These are phyloP conservation scores for Fusarium devonianum DNA, from an alignment of 2,329 filamentous ascomycete genomes.

Conservation along the genomic window DNA sequence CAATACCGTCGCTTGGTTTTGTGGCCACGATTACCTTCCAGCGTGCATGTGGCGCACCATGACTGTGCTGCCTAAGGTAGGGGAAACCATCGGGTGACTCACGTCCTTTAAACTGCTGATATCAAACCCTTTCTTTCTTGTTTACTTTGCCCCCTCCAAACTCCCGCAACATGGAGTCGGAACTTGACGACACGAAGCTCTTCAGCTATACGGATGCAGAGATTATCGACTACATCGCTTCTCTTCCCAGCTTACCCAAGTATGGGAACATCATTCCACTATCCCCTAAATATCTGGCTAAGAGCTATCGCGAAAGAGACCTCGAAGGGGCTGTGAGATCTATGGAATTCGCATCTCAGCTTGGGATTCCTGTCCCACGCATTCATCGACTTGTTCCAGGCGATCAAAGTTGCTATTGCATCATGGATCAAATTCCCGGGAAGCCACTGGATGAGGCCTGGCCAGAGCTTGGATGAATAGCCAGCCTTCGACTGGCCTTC, in stretches of 20 bases:
- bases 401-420: slow-evolving; percentile 8
- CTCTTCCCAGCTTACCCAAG: slow-evolving; percentile 12
- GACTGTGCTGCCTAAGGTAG: no score
- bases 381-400: slow-evolving; percentile 6
- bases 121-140: no score
- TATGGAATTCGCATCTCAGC: slow-evolving; percentile 12
- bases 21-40: no score
- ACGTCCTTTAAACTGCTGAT: no score
- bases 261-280: slow-evolving; percentile 16
- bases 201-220: slow-evolving; percentile 9
- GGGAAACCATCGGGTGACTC: no score
- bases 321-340: slow-evolving; percentile 11
- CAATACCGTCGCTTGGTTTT: no score
- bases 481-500: slow-evolving; percentile 20
- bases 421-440: slow-evolving; percentile 18
- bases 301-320: slow-evolving; percentile 12
- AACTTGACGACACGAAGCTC: slow-evolving; percentile 9
- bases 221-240: slow-evolving; percentile 7
- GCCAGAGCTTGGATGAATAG: slow-evolving; percentile 12
- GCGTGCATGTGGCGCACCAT: no score
- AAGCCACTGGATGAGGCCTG: slow-evolving; percentile 8
- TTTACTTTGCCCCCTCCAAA: no score
- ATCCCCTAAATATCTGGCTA: slow-evolving; percentile 22
- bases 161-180: not conserved
- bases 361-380: slow-evolving; percentile 13